Evolutionary conservation across 2,329 filamentous ascomycete genomes (phyloP).

Genomic region (Fusarium mundagurra): DNA sequence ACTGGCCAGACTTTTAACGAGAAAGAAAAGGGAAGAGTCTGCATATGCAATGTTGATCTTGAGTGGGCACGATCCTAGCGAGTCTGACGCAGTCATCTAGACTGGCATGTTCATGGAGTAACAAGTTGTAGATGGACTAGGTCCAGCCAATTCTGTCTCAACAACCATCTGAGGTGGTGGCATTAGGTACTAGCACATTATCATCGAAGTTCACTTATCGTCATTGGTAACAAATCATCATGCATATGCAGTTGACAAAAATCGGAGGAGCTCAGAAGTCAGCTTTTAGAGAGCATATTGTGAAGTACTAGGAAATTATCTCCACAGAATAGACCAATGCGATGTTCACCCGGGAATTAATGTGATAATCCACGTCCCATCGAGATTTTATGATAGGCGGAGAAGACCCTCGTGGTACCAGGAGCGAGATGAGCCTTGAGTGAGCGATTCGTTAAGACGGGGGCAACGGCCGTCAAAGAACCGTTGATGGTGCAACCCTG

Average conservation of each 20-base stretch:
- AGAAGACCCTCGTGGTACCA: slow-evolving; percentile 1
- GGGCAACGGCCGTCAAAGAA: slow-evolving; percentile 9
- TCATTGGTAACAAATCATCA: background rate
- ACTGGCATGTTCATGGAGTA: slow-evolving; percentile 9
- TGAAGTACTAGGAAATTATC: background rate
- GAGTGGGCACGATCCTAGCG: slow-evolving; percentile 14
- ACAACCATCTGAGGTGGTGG: background rate
- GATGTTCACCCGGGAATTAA: background rate
- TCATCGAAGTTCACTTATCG: background rate
- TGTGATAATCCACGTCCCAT: slow-evolving; percentile 24
- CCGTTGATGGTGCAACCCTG: slow-evolving; percentile 7
- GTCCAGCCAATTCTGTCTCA: background rate
- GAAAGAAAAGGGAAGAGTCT: slow-evolving; percentile 12
- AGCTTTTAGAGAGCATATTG: background rate
- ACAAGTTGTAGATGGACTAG: background rate
- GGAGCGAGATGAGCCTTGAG: slow-evolving; percentile 17
- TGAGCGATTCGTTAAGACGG: slow-evolving; percentile 8
- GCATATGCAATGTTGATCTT: slow-evolving; percentile 31
- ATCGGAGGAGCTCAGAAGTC: background rate
- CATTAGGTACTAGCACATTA: background rate
- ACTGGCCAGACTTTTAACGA: background rate
- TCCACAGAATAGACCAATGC: background rate
- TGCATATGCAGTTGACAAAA: background rate
- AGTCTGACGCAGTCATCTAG: slow-evolving; percentile 11
- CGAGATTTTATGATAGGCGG: slow-evolving; percentile 25